Base-by-base conservation (phyloP, 2,329 filamentous ascomycete genomes). In the Aspergillus intermedius region DNA sequence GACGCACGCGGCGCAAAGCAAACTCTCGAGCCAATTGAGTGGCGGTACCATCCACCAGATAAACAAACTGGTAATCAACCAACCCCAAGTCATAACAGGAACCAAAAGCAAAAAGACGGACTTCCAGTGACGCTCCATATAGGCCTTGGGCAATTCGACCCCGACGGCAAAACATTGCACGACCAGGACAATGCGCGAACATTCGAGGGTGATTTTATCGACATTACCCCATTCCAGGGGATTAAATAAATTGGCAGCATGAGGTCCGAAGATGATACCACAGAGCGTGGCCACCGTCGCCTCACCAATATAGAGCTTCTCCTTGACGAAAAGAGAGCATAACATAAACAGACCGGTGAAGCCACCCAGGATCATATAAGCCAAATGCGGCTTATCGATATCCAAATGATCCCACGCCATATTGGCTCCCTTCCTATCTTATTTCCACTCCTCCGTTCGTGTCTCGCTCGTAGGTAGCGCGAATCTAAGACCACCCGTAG, bases 291-390 rank as follows among this genome's bases (percentile, higher is more conserved):
- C 83, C 41, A 98, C 88, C 1, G 93, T 97, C 45, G 93, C 93
- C 78, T 98, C 93, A 66, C 93, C 93, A 68, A 98, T 98, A 75
- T 98, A 98, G 64, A 97, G 80, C 68, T 88, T 87, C 77, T 98
- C 93, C 77, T 98, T 98, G 74, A 98, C 95, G 65, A 97, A 84
- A 48, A 94, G 89, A 51, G 93, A 98, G 71, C 90, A 95, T 51
- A 98, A 78, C 93, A 98, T 98, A 75, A 98, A 98, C 61, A 98
- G 77, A 52, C 87, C 90, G 59, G 93, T 98, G 75, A 98, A 98
- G 68, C 91, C 93, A 63, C 93, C 93, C 49, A 98, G 77, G 72
- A 98, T 96, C 73, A 97, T 89, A 73, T 98, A 98, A 57, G 95
- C 93, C 88, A 97, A 72, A 77, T 98, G 93, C 62, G 93, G 88